Base-by-base conservation (phyloP, 805 yeast species). In the Kuraishia molischiana region DNA sequence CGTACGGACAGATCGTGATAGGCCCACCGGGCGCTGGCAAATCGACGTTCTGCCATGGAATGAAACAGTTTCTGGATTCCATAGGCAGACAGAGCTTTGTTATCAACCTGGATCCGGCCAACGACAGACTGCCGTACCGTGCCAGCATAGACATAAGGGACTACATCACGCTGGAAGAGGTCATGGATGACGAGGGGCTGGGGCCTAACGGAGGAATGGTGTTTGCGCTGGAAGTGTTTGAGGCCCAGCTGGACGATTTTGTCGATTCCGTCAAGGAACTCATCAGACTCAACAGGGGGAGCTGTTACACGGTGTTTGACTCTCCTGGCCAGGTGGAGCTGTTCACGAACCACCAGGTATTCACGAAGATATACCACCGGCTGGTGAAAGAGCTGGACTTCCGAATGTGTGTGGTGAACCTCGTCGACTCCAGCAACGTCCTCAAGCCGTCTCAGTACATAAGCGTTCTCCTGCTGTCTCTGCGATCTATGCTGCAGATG, bases 21-120 rank as follows among this genome's bases (percentile, higher is more conserved):
- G 99, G 99, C 0, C 97, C 98, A 0, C 99, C 99, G 1, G 99
- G 98, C 1, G 73, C 95, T 0, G 99, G 99, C 1, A 92, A 92
- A 53, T 85, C 96, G 0, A 94, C 98, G 0, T 92, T 85, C 55
- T 89, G 97, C 56, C 67, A 78, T 55, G 99, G 98, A 32, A 77
- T 90, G 77, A 73, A 73, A 45, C 97, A 92, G 63, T 92, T 92
- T 58, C 69, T 90, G 49, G 81, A 84, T 42, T 95, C 97, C 2
- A 87, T 94, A 37, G 99, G 99, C 4, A 66, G 99, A 42, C 82
- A 85, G 49, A 77, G 84, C 35, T 68, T 85, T n/a, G 71, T 92
- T 2, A 65, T 92, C 17, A 92, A 92, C 53, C 68, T 92, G 44
- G 99, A 92, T 54, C 97, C 97, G 1, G 81, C 82, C 2, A 76